phyloP scores from a whole-genome alignment of 257 asterid species.

The Lycium ferocissimum region DNA sequence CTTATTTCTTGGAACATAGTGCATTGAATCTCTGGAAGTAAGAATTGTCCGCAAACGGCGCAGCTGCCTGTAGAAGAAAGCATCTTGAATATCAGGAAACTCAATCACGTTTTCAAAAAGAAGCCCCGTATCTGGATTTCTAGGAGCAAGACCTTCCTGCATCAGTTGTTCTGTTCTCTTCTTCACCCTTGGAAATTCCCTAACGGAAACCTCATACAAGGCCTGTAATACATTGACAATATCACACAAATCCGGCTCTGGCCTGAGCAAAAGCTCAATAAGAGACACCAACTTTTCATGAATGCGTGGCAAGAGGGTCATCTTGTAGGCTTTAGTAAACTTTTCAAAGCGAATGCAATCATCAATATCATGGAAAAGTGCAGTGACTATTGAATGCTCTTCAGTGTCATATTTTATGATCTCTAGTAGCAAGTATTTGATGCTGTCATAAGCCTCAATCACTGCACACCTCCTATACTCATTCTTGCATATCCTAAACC shows the following conservation, averaged over 20 bases:
- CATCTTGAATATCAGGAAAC: constrained; percentile 64
- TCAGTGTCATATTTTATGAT: constrained; percentile 66
- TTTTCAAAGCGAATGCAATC: constrained; percentile 53
- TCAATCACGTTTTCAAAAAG: constrained; percentile 72
- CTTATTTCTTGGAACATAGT: constrained; percentile 67
- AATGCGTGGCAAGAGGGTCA: constrained; percentile 58
- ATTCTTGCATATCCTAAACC: constrained; percentile 77
- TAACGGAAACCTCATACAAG: constrained; percentile 74
- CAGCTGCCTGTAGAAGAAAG: constrained; percentile 71
- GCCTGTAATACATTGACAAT: constrained; percentile 79
- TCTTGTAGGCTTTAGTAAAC: constrained; percentile 66
- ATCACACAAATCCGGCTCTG: constrained; percentile 57
- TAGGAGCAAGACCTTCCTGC: constrained; percentile 75
- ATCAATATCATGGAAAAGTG: constrained; percentile 66
- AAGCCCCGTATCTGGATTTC: constrained; percentile 45
- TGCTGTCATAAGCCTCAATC: constrained; percentile 82
- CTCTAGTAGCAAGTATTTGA: constrained; percentile 73
- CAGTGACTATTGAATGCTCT: constrained; percentile 72
- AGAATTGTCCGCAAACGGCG: constrained; percentile 82
- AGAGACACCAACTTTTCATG: constrained; percentile 65
- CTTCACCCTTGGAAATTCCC: constrained; percentile 71
- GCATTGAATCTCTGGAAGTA: constrained; percentile 82
- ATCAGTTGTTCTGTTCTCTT: constrained; percentile 61
- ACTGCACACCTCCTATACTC: constrained; percentile 94
- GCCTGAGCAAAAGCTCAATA: constrained; percentile 60